Evolutionary conservation across 2,329 filamentous ascomycete genomes (phyloP).

Genomic region (Cladophialophora bantiana): DNA sequence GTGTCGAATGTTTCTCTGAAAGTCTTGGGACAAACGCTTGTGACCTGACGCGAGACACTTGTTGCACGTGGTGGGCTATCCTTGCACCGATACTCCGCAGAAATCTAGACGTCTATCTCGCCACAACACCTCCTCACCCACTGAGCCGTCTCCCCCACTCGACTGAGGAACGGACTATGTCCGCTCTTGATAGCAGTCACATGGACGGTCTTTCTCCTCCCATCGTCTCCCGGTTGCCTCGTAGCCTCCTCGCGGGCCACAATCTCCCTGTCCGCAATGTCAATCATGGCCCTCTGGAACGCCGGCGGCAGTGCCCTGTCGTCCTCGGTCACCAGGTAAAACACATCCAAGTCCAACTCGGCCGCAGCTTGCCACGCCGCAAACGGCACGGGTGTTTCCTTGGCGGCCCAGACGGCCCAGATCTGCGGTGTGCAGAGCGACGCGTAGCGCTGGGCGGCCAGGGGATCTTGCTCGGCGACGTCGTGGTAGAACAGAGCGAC

Average conservation of each 20-base stretch:
- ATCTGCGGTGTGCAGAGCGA: conserved; percentile 44
- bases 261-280: conserved; percentile 36
- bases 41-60: not conserved
- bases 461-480: conserved; percentile 32
- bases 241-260: no score
- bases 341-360: conserved; percentile 8
- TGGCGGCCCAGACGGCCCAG: conserved; percentile 43
- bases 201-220: not conserved
- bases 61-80: not conserved
- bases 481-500: conserved; percentile 45
- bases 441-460: conserved; percentile 43
- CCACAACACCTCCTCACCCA: conserved; percentile 21
- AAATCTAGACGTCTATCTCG: not conserved
- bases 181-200: conserved; percentile 11
- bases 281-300: conserved; percentile 46
- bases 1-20: no score
- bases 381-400: conserved; percentile 42
- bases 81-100: no score
- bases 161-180: conserved; percentile 24
- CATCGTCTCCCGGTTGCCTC: not conserved
- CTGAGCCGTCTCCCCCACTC: conserved; percentile 13
- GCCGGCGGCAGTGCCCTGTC: conserved; percentile 44
- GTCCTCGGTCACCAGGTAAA: conserved; percentile 44
- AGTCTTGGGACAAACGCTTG: not conserved
- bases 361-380: conserved; percentile 43